Conservation (phyloP, 495 filamentous ascomycete species). For the Lasiosphaeria ovina region DNA sequence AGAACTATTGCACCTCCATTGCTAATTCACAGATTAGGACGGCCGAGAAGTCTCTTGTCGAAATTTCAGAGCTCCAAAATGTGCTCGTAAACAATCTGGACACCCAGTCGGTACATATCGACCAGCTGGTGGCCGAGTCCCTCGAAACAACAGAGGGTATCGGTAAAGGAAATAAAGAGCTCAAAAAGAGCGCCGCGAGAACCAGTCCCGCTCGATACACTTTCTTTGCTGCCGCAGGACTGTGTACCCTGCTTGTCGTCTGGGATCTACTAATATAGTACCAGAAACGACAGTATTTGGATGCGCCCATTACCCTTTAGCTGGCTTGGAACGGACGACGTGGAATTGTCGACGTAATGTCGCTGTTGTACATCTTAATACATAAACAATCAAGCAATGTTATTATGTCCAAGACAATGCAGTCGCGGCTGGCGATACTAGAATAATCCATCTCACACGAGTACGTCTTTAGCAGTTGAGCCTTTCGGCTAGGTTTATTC, state of each 20-base stretch:
- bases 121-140: slow-evolving; percentile 83
- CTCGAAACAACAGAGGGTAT: slow-evolving; percentile 79
- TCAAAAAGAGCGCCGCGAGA: slow-evolving; percentile 79
- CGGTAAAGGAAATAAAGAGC: slow-evolving; percentile 82
- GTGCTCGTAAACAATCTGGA: slow-evolving; percentile 81
- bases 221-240: slow-evolving; percentile 79
- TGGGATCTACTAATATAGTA: slow-evolving; percentile 87
- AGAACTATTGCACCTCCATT: background rate
- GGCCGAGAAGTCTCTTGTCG: slow-evolving; percentile 84
- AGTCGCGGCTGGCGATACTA: too few species aligned
- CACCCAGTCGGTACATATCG: slow-evolving; percentile 81
- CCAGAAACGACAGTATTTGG: background rate
- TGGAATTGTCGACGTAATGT: too few species aligned
- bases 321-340: too few species aligned
- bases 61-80: slow-evolving; percentile 90
- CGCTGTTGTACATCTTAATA: too few species aligned
- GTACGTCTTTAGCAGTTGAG: background rate
- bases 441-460: too few species aligned
- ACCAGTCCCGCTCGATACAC: slow-evolving; percentile 82
- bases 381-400: too few species aligned
- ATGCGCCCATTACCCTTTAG: too few species aligned
- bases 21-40: slow-evolving; percentile 52
- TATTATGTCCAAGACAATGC: too few species aligned
- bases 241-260: slow-evolving; percentile 79
- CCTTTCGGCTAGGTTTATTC: background rate